Conservation (phyloP, 2,329 filamentous ascomycete genomes). For the Diplodia seriata region DNA sequence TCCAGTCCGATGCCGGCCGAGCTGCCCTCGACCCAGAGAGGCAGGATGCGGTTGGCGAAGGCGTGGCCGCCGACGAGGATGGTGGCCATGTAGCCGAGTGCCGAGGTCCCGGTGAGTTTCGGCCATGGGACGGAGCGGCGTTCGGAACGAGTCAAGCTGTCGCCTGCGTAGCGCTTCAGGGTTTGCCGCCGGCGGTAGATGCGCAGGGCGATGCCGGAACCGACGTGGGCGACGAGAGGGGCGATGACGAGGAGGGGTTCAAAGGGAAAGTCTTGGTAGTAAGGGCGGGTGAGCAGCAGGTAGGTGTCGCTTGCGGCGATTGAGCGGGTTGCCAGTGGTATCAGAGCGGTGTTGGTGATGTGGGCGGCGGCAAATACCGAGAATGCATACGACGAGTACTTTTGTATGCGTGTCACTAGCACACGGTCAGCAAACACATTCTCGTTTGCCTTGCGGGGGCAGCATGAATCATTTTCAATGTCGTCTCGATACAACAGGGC, state of each 20-base stretch:
- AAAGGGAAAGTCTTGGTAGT: conserved; percentile 80
- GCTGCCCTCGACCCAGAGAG: conserved; percentile 78
- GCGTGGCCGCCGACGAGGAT: conserved; percentile 74
- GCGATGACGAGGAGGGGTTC: conserved; percentile 81
- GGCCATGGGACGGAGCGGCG: conserved; percentile 69
- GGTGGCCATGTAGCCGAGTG: conserved; percentile 74
- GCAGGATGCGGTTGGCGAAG: conserved; percentile 76
- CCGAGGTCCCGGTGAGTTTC: conserved; percentile 70
- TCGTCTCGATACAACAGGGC: not conserved
- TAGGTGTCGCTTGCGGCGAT: conserved; percentile 80
- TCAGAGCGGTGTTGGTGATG: conserved; percentile 54
- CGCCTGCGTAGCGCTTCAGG: conserved; percentile 75
- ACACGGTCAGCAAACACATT: not conserved
- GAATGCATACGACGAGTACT: conserved; percentile 78
- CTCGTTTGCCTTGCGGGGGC: not conserved
- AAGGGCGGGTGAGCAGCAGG: conserved; percentile 86
- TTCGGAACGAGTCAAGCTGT: conserved; percentile 57
- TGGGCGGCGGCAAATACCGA: conserved; percentile 52
- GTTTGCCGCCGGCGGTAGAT: conserved; percentile 76
- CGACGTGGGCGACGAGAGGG: conserved; percentile 77
- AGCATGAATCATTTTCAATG: not conserved
- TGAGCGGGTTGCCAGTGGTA: conserved; percentile 45
- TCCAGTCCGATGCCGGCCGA: conserved; percentile 84
- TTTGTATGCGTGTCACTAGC: conserved; percentile 77
- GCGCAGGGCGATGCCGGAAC: conserved; percentile 77